Evolutionary conservation across 2,329 filamentous ascomycete genomes (phyloP).

Genomic region (Cytospora piceae): DNA sequence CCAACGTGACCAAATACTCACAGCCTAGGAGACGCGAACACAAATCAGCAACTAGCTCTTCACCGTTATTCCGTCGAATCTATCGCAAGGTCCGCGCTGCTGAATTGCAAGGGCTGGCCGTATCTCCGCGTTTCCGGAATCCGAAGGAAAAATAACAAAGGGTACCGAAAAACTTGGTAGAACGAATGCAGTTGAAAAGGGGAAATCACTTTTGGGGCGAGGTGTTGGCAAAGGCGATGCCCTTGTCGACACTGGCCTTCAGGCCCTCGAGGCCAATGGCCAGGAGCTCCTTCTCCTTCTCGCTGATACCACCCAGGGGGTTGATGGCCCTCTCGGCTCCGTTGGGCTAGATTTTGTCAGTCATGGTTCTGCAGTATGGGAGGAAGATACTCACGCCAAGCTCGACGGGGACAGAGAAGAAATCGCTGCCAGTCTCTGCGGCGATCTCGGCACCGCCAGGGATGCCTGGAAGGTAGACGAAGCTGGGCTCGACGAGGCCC

Average conservation of each 20-base stretch:
- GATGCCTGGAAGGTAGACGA: constrained; percentile 91
- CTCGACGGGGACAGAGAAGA: constrained; percentile 95
- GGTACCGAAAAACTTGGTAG: constrained; percentile 31
- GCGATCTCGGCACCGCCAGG: constrained; percentile 83
- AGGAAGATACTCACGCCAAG: constrained; percentile 75
- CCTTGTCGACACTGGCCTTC: constrained; percentile 93
- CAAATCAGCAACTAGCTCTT: constrained; percentile 27
- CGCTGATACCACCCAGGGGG: constrained; percentile 74
- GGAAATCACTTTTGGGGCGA: constrained; percentile 81
- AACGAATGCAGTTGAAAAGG: constrained; percentile 36
- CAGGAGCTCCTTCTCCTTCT: constrained; percentile 88
- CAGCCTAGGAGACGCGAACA: constrained; percentile 29
- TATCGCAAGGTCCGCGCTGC: constrained; percentile 25
- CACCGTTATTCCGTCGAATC: constrained; percentile 21
- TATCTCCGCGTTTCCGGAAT: constrained; percentile 17
- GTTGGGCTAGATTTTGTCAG: constrained; percentile 60
- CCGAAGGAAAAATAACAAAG: constrained; percentile 22
- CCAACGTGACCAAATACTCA: constrained; percentile 21
- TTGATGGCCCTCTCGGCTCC: constrained; percentile 87
- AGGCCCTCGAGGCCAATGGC: constrained; percentile 75
- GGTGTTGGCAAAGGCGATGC: constrained; percentile 85
- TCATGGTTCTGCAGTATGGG: constrained; percentile 9
- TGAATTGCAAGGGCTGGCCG: constrained; percentile 22
- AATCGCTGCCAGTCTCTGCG: constrained; percentile 84
- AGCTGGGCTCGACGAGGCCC: constrained; percentile 92